A percentile compares a stretch with the other conserved stretches of the same genome.
Evolutionary conservation across 371 early-diverging fungal species (phyloP).

Genomic region (Parasitella parasitica): DNA sequence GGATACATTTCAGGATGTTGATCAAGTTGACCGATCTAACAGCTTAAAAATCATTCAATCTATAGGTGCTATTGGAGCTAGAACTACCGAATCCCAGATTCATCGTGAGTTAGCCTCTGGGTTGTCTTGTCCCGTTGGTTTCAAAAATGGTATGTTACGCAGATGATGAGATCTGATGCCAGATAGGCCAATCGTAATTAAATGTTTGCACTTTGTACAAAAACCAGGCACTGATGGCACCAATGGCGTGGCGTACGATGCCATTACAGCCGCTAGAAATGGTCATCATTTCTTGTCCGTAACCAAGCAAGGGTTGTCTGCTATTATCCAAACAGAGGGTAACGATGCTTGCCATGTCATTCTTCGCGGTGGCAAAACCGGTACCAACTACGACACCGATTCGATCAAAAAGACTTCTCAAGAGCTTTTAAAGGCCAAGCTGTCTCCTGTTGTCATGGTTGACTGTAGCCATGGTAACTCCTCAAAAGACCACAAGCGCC

Average conservation of each 20-base stretch:
- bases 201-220: background rate
- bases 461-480: conserved; percentile 94
- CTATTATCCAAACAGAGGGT: conserved; percentile 86
- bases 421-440: conserved; percentile 64
- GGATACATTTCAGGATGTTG: too few relatives aligned
- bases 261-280: conserved; percentile 82
- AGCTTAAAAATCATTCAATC: background rate
- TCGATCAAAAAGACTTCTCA: conserved; percentile 61
- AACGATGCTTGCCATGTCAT: conserved; percentile 82
- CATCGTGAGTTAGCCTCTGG: conserved; percentile 90
- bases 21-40: background rate
- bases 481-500: conserved; percentile 76
- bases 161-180: background rate
- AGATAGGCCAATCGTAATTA: background rate
- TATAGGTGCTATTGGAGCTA: conserved; percentile 82
- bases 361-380: conserved; percentile 84
- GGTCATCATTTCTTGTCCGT: conserved; percentile 95
- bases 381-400: conserved; percentile 87
- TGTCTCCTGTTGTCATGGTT: conserved; percentile 78
- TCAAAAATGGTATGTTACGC: conserved; percentile 76
- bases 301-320: conserved; percentile 91
- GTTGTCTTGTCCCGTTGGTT: conserved; percentile 90
- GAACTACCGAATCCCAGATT: conserved; percentile 93
- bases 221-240: conserved; percentile 84
- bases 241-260: conserved; percentile 85